Conservation (phyloP, 331 rosid genomes). For the Acacia pycnantha region DNA sequence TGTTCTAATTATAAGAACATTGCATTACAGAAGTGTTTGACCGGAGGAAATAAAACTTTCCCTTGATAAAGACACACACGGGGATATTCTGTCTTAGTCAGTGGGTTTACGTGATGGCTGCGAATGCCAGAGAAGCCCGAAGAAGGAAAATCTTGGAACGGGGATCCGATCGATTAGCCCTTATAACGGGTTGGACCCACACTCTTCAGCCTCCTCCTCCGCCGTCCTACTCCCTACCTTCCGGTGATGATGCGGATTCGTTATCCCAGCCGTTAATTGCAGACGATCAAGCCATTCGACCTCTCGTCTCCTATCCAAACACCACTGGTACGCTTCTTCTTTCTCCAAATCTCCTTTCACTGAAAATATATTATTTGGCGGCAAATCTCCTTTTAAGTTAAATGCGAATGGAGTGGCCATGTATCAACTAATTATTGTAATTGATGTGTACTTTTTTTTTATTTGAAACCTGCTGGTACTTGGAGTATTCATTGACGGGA, state of each 20-base stretch:
- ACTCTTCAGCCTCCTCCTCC: slow-evolving; percentile 19
- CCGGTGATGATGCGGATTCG: slow-evolving; percentile 6
- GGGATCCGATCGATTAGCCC: slow-evolving; percentile 78
- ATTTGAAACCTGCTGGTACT: too few species aligned
- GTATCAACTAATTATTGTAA: too few species aligned
- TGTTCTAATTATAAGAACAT: too few species aligned
- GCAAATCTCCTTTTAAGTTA: background rate
- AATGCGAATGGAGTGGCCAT: too few species aligned
- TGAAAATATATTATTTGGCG: background rate
- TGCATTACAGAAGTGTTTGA: too few species aligned
- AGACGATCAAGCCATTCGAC: slow-evolving; percentile 16
- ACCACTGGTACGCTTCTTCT: slow-evolving; percentile 38
- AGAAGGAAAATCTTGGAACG: slow-evolving; percentile 64
- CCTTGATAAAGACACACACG: too few species aligned
- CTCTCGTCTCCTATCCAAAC: slow-evolving; percentile 12
- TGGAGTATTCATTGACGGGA: too few species aligned
- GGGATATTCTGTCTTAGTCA: background rate
- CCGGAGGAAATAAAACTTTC: too few species aligned
- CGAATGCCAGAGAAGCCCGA: slow-evolving; percentile 56
- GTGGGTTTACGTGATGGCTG: slow-evolving; percentile 54
- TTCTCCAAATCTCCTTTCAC: background rate
- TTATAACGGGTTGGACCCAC: slow-evolving; percentile 66
- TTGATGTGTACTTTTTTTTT: too few species aligned
- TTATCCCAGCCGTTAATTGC: slow-evolving; percentile 33
- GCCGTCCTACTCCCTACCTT: slow-evolving; percentile 9